Percentiles rank a stretch among this genome's conserved stretches.
phyloP scores from a whole-genome alignment of 495 filamentous ascomycete species.

The Penicillium paradoxum region DNA sequence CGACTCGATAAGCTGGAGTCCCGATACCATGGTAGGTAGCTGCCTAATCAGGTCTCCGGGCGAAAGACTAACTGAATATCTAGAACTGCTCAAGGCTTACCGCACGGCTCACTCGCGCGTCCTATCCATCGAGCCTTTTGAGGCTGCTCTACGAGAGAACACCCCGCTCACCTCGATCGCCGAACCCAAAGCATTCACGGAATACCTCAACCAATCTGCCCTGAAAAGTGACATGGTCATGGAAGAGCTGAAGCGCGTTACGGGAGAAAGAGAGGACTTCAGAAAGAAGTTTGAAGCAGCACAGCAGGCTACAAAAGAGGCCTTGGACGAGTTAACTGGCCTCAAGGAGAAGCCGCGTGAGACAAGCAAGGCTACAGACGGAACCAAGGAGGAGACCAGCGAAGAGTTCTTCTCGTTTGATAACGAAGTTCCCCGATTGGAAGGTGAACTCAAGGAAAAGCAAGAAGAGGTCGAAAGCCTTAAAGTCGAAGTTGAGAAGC shows the following conservation, averaged over 20 bases:
- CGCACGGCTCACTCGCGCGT: slow-evolving; percentile 82
- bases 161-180: slow-evolving; percentile 84
- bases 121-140: slow-evolving; percentile 83
- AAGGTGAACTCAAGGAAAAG: slow-evolving; percentile 53
- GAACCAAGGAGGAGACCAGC: slow-evolving; percentile 38
- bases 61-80: slow-evolving; percentile 8
- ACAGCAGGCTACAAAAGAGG: slow-evolving; percentile 57
- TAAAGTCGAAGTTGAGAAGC: slow-evolving; percentile 54
- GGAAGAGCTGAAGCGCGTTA: slow-evolving; percentile 86
- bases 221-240: slow-evolving; percentile 83
- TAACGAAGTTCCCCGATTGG: slow-evolving; percentile 64
- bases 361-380: slow-evolving; percentile 17
- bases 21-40: slow-evolving; percentile 68
- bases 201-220: slow-evolving; percentile 89
- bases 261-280: slow-evolving; percentile 71
- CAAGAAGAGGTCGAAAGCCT: slow-evolving; percentile 63
- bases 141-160: slow-evolving; percentile 81
- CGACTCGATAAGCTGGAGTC: slow-evolving; percentile 83
- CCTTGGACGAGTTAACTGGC: slow-evolving; percentile 47
- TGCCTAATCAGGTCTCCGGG: background rate
- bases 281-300: slow-evolving; percentile 71
- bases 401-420: slow-evolving; percentile 92
- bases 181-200: slow-evolving; percentile 78
- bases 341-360: slow-evolving; percentile 37
- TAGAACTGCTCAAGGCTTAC: slow-evolving; percentile 88